These are phyloP conservation scores for Teratosphaeria viscida DNA, from an alignment of 2,329 filamentous ascomycete species.

Conservation along the genomic window DNA sequence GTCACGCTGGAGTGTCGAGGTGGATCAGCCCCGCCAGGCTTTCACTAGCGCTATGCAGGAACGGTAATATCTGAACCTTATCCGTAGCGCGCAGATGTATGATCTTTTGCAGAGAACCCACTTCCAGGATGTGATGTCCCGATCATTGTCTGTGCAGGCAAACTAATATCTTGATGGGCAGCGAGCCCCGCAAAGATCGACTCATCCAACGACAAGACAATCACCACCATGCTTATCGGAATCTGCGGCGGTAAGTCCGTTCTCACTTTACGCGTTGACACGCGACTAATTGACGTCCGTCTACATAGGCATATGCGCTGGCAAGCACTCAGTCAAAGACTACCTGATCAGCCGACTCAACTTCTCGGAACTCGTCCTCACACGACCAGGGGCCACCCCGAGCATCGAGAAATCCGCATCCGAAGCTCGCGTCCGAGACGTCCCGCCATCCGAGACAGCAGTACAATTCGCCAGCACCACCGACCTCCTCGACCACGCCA, in stretches of 20 bases:
- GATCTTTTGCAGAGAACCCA: background rate
- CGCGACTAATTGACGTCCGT: background rate
- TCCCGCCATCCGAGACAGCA: constrained; percentile 8
- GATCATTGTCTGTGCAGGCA: too few relatives aligned
- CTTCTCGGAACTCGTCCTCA: constrained; percentile 64
- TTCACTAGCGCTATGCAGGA: background rate
- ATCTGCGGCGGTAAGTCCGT: constrained; percentile 55
- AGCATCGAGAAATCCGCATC: constrained; percentile 34
- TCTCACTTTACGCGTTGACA: background rate
- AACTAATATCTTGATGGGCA: background rate
- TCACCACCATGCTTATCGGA: constrained; percentile 56
- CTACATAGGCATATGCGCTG: constrained; percentile 71
- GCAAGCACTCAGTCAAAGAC: constrained; percentile 79
- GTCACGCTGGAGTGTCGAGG: background rate
- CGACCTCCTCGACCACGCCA: constrained; percentile 73
- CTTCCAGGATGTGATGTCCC: background rate
- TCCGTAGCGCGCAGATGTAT: background rate
- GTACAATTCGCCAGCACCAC: constrained; percentile 50
- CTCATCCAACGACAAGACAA: background rate
- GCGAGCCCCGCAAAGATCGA: background rate
- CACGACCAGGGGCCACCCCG: constrained; percentile 27
- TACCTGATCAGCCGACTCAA: constrained; percentile 77
- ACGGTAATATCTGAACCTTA: background rate
- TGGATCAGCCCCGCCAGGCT: background rate
- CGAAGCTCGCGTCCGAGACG: constrained; percentile 24